phyloP scores from a whole-genome alignment of 331 rosid species.

The Malus hybrid region DNA sequence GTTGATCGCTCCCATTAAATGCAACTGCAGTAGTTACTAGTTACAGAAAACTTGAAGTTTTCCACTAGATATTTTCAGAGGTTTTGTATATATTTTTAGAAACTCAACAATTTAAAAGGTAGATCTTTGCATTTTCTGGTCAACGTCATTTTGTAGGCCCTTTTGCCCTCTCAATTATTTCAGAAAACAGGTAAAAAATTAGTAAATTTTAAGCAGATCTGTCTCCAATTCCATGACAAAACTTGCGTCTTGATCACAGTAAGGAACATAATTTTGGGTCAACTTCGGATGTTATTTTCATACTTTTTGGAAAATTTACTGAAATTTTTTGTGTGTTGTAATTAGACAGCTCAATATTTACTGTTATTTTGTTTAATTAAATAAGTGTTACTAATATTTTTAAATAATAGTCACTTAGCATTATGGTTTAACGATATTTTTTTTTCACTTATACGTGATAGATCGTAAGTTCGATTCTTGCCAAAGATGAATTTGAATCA shows the following conservation, averaged over 20 bases:
- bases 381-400: neutral
- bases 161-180: neutral
- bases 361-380: neutral
- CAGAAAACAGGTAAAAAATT: too few species aligned
- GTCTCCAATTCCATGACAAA: neutral
- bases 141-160: too few species aligned
- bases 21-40: neutral
- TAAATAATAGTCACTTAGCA: too few species aligned
- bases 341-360: neutral
- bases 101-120: neutral
- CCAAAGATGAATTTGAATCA: too few species aligned
- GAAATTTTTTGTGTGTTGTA: neutral
- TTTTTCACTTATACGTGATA: too few species aligned
- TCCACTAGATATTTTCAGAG: neutral
- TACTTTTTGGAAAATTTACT: neutral
- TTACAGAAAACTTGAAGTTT: neutral
- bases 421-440: too few species aligned
- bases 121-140: neutral
- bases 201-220: too few species aligned
- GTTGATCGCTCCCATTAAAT: neutral
- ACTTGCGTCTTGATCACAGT: neutral
- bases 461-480: too few species aligned
- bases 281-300: neutral
- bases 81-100: neutral
- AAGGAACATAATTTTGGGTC: neutral